phyloP scores from a whole-genome alignment of 164 flowering plant genomes.

The Euptelea pleiosperma region DNA sequence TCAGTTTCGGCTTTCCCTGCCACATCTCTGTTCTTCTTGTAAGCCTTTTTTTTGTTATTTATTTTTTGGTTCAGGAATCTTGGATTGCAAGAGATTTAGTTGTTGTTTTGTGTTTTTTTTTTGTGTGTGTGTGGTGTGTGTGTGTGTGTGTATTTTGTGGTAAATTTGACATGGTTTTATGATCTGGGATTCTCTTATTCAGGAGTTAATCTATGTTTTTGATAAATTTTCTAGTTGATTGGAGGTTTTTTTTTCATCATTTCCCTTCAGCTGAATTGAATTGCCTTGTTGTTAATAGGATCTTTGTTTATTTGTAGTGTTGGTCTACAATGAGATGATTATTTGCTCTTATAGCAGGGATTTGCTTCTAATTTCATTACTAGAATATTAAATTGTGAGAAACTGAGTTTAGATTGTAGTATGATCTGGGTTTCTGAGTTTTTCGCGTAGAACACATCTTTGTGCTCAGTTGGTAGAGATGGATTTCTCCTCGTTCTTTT shows the following conservation, averaged over 20 bases:
- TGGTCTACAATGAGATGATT: not conserved
- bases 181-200: conserved; percentile 23
- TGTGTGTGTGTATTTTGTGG: too few relatives aligned
- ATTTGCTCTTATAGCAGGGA: not conserved
- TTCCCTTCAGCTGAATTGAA: not conserved
- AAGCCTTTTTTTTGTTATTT: conserved; percentile 17
- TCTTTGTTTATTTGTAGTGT: not conserved
- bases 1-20: conserved; percentile 29
- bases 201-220: conserved; percentile 3
- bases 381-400: not conserved
- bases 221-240: not conserved
- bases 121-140: too few relatives aligned
- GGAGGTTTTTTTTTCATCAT: not conserved
- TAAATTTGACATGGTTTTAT: conserved; percentile 15
- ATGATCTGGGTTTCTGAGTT: conserved; percentile 8
- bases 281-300: not conserved
- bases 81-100: conserved; percentile 7
- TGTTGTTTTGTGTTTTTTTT: not conserved
- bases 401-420: conserved; percentile 1
- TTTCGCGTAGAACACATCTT: not conserved
- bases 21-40: conserved; percentile 19
- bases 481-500: not conserved
- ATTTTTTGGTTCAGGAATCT: conserved; percentile 4
- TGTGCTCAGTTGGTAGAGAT: not conserved
- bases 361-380: not conserved